Conservation (phyloP, 2,329 filamentous ascomycete genomes). For the Aspergillus novoparasiticus region DNA sequence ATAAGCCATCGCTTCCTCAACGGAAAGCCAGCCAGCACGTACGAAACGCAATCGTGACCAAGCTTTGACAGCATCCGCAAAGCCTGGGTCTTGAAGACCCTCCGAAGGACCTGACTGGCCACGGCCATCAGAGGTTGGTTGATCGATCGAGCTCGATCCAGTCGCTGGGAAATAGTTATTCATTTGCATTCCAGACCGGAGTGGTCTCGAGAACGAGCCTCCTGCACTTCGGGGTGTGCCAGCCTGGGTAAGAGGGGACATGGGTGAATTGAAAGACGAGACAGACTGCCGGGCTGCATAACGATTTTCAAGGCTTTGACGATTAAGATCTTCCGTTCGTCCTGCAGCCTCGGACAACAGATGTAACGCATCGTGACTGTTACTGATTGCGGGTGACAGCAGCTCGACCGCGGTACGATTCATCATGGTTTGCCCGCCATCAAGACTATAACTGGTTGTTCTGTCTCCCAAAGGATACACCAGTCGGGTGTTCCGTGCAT, state of each 20-base stretch:
- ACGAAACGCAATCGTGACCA: slow-evolving; percentile 94
- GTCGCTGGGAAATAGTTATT: slow-evolving; percentile 54
- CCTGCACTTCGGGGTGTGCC: slow-evolving; percentile 38
- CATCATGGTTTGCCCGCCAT: slow-evolving; percentile 60
- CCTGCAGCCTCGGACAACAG: slow-evolving; percentile 82
- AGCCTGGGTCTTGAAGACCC: slow-evolving; percentile 40
- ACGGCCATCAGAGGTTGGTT: slow-evolving; percentile 30
- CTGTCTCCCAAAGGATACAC: slow-evolving; percentile 30
- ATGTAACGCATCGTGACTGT: slow-evolving; percentile 89
- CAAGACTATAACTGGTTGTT: slow-evolving; percentile 33
- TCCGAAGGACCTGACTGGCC: slow-evolving; percentile 30
- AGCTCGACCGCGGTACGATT: slow-evolving; percentile 63
- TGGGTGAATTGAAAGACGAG: slow-evolving; percentile 43
- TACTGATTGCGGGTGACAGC: slow-evolving; percentile 73
- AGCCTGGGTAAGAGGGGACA: slow-evolving; percentile 38
- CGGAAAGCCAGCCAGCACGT: slow-evolving; percentile 94
- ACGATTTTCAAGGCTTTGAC: slow-evolving; percentile 52
- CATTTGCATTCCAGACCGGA: slow-evolving; percentile 48
- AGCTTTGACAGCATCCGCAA: slow-evolving; percentile 72
- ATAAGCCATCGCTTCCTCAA: slow-evolving; percentile 88
- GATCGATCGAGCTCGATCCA: slow-evolving; percentile 28
- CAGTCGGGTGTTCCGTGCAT: slow-evolving; percentile 28
- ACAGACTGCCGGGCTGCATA: slow-evolving; percentile 41
- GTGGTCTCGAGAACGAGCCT: slow-evolving; percentile 38
- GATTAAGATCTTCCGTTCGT: slow-evolving; percentile 52